These are phyloP conservation scores for Avicennia marina DNA, from an alignment of 257 asterid genomes.

Conservation along the genomic window DNA sequence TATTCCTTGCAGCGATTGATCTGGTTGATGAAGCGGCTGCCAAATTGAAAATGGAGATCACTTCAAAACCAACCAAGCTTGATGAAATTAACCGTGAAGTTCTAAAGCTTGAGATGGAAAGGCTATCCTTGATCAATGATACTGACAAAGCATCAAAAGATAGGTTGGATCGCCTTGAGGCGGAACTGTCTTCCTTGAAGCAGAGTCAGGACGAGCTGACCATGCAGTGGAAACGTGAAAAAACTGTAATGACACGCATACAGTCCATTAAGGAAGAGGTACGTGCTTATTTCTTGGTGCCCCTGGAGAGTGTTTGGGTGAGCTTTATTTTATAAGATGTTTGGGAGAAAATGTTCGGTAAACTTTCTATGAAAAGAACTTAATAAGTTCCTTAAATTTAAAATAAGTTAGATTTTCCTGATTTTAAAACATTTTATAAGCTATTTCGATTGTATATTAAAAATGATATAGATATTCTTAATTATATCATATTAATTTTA, in stretches of 20 bases:
- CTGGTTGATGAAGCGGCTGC: slow-evolving; percentile 98
- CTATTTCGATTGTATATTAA: no score
- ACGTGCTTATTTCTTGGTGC: no score
- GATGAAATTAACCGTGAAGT: slow-evolving; percentile 87
- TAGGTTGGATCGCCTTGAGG: slow-evolving; percentile 78
- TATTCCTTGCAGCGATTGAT: slow-evolving; percentile 71
- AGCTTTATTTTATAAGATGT: no score
- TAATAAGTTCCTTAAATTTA: no score
- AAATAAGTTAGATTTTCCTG: no score
- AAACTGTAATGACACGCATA: slow-evolving; percentile 72
- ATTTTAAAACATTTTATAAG: no score
- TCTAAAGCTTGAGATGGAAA: slow-evolving; percentile 89
- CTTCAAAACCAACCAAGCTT: slow-evolving; percentile 91
- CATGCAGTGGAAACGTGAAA: slow-evolving; percentile 95
- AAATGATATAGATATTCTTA: no score
- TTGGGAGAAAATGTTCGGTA: no score
- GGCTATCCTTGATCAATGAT: slow-evolving; percentile 82
- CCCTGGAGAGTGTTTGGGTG: no score
- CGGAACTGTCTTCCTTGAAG: slow-evolving; percentile 73
- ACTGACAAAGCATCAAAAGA: slow-evolving; percentile 88
- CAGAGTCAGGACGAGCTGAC: slow-evolving; percentile 73
- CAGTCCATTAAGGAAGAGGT: slow-evolving; percentile 95
- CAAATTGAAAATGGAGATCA: slow-evolving; percentile 91
- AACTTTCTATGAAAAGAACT: no score
- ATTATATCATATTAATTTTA: no score